Evolutionary conservation across 176 grass and related monocot species (phyloP).

Genomic region (Oryza punctata): DNA sequence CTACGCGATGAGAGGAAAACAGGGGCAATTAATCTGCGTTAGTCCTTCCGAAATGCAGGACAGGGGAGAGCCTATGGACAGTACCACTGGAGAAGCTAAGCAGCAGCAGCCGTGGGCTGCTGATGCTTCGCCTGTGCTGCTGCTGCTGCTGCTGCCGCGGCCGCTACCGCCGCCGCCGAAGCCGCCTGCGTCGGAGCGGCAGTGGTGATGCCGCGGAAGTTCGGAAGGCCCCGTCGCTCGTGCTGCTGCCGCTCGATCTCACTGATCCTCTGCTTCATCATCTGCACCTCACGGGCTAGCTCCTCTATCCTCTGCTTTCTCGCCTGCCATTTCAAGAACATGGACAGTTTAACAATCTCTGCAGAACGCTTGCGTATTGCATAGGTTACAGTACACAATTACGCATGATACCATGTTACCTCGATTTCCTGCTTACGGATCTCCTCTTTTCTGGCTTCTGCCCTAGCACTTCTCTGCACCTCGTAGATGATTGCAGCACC

Average conservation of each 20-base stretch:
- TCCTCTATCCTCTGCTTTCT: constrained; percentile 69
- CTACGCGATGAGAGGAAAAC: constrained; percentile 17
- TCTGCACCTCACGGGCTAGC: constrained; percentile 52
- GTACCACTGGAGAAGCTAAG: constrained; percentile 27
- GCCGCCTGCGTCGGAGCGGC: constrained; percentile 12
- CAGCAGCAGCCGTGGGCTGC: constrained; percentile 23
- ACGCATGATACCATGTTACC: constrained; percentile 41
- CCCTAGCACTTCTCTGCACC: constrained; percentile 89
- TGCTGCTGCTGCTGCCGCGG: background rate
- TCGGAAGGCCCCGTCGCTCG: constrained; percentile 35
- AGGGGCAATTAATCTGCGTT: constrained; percentile 20
- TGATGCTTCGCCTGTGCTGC: constrained; percentile 16
- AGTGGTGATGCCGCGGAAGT: constrained; percentile 36
- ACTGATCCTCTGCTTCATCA: constrained; percentile 56
- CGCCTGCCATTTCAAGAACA: constrained; percentile 41
- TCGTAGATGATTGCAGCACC: constrained; percentile 84
- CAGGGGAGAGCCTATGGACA: constrained; percentile 16
- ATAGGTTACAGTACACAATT: background rate
- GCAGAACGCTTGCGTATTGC: background rate
- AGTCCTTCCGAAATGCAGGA: constrained; percentile 9
- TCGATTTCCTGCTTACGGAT: constrained; percentile 63
- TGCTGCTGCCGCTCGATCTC: constrained; percentile 61
- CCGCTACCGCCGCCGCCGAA: constrained; percentile 3
- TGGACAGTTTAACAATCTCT: background rate
- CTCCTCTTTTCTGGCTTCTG: constrained; percentile 96